Percentiles rank a stretch among this genome's conserved stretches.
Evolutionary conservation across 306 rosid genomes (phyloP).

Genomic region (Comarum palustre): DNA sequence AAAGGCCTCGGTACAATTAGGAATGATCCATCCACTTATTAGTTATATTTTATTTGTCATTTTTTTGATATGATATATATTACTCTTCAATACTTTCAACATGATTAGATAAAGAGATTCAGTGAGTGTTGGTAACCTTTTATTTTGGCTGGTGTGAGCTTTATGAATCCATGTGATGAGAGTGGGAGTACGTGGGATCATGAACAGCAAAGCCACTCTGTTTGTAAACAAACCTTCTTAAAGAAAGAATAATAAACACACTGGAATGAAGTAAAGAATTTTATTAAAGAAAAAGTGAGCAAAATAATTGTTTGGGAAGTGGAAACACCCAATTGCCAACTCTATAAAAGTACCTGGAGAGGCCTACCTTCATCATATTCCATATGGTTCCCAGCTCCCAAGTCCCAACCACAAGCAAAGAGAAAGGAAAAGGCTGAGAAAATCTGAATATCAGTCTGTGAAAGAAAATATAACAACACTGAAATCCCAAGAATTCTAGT

Average conservation of each 20-base stretch:
- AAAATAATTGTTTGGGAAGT: slow-evolving; percentile 6
- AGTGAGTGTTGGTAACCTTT: not conserved
- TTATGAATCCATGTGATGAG: slow-evolving; percentile 14
- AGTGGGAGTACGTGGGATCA: slow-evolving; percentile 25
- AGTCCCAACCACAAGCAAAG: slow-evolving; percentile 20
- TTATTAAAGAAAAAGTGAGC: slow-evolving; percentile 8
- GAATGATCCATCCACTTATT: too few species aligned
- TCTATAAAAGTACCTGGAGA: slow-evolving; percentile 1
- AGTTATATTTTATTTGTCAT: too few species aligned
- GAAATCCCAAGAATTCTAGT: not conserved
- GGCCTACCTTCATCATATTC: slow-evolving; percentile 24
- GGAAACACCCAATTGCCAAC: not conserved
- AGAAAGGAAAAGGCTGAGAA: slow-evolving; percentile 19
- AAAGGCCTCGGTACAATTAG: too few species aligned
- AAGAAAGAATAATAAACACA: slow-evolving; percentile 25
- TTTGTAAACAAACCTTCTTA: slow-evolving; percentile 7
- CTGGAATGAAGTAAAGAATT: not conserved
- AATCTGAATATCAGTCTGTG: not conserved
- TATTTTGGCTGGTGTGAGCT: not conserved
- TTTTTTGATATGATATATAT: too few species aligned
- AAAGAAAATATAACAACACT: not conserved
- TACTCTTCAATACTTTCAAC: too few species aligned
- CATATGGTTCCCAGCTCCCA: not conserved
- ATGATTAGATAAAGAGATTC: not conserved
- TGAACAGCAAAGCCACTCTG: slow-evolving; percentile 27